These are phyloP conservation scores for Mycena vulgaris DNA, from an alignment of 768 basidiomycete species.

Conservation along the genomic window DNA sequence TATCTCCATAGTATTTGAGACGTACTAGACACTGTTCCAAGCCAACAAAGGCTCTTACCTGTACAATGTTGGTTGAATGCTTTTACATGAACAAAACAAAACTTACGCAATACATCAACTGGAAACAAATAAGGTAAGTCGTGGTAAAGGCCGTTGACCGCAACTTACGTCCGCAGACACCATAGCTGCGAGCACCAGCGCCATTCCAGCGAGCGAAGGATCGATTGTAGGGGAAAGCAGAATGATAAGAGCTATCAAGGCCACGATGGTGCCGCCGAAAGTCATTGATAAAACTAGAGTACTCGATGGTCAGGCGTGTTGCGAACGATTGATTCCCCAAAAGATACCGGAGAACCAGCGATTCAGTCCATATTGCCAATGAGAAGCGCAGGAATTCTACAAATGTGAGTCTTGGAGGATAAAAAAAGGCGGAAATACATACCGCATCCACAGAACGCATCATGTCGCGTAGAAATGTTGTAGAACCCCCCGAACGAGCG, in stretches of 20 bases:
- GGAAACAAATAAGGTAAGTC: too few relatives aligned
- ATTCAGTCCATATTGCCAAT: conserved; percentile 95
- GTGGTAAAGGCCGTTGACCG: too few relatives aligned
- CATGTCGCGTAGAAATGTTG: conserved; percentile 90
- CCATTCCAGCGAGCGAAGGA: conserved; percentile 76
- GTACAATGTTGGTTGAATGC: background rate
- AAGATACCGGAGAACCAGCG: conserved; percentile 81
- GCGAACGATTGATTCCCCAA: background rate
- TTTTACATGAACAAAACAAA: background rate
- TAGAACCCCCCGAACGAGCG: conserved; percentile 91
- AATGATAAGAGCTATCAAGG: conserved; percentile 68
- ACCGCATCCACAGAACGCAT: conserved; percentile 85
- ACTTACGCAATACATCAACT: too few relatives aligned
- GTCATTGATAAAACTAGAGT: background rate
- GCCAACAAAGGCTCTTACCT: conserved; percentile 86
- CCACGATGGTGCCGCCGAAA: conserved; percentile 56
- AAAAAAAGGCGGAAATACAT: conserved; percentile 41
- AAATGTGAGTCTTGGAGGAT: conserved; percentile 5
- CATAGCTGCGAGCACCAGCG: conserved; percentile 72
- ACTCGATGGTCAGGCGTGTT: too few relatives aligned
- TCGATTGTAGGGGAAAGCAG: conserved; percentile 66
- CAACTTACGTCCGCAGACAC: conserved; percentile 41
- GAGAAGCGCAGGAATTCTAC: conserved; percentile 77
- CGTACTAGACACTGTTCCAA: conserved; percentile 96
- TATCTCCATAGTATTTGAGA: background rate